Percentiles rank a stretch among this genome's conserved stretches.
Conservation (phyloP, 192 early-diverging fungal species). For the Mortierella claussenii region DNA sequence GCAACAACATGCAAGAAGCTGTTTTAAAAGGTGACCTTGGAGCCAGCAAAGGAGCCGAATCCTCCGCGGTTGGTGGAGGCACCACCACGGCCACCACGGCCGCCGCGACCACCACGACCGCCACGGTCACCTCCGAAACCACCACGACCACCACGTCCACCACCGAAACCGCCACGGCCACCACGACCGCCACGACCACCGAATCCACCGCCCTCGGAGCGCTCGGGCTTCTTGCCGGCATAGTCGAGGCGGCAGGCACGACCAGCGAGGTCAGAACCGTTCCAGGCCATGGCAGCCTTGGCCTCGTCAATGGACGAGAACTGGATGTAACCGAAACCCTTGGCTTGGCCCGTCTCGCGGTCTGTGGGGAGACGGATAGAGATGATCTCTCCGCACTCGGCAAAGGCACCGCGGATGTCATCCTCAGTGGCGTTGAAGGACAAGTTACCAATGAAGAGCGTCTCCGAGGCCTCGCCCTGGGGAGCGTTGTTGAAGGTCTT, state of each 20-base stretch:
- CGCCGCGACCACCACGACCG: conserved; percentile 64
- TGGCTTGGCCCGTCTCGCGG: conserved; percentile 74
- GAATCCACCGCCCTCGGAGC: conserved; percentile 46
- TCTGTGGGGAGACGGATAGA: conserved; percentile 79
- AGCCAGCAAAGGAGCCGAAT: conserved; percentile 55
- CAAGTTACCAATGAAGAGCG: conserved; percentile 87
- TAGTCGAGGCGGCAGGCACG: conserved; percentile 91
- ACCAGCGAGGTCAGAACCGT: conserved; percentile 80
- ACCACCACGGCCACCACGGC: conserved; percentile 64
- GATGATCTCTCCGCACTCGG: conserved; percentile 70
- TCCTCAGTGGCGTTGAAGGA: conserved; percentile 73
- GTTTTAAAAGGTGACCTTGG: conserved; percentile 51
- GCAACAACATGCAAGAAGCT: too few species aligned
- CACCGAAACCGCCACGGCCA: conserved; percentile 31
- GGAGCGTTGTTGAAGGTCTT: conserved; percentile 52
- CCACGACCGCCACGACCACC: conserved; percentile 45
- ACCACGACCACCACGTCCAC: conserved; percentile 52
- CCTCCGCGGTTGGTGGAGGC: too few species aligned
- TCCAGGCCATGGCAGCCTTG: conserved; percentile 81
- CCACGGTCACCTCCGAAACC: too few species aligned
- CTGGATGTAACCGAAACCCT: conserved; percentile 93
- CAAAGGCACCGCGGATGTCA: conserved; percentile 64
- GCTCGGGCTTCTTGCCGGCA: conserved; percentile 60
- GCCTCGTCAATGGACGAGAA: conserved; percentile 76
- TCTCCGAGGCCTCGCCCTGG: conserved; percentile 69